A percentile compares a stretch with the other conserved stretches of the same genome.
Evolutionary conservation across 768 basidiomycete genomes (phyloP).

Genomic region (Suillus variegatus): DNA sequence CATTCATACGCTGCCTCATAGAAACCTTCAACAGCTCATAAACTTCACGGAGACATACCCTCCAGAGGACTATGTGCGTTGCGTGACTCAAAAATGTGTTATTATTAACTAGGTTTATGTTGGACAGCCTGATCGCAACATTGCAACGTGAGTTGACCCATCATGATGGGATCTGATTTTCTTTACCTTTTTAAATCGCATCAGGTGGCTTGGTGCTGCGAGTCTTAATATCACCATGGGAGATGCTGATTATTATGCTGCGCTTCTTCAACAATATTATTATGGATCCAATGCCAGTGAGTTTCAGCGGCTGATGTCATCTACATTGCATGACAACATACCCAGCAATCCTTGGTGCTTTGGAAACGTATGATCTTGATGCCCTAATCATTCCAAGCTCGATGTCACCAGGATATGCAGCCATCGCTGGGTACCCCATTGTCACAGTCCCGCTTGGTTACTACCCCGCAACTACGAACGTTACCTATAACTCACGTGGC

Average conservation of each 20-base stretch:
- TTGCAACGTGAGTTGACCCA: not conserved
- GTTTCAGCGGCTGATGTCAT: not conserved
- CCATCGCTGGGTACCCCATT: constrained; percentile 64
- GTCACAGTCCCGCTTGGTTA: constrained; percentile 64
- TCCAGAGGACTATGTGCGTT: constrained; percentile 3
- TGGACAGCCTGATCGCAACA: constrained; percentile 1
- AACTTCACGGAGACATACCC: not conserved
- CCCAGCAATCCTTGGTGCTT: constrained; percentile 52
- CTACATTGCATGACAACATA: not conserved
- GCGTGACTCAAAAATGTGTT: not conserved
- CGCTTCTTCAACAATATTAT: constrained; percentile 1
- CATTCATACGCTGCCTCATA: not conserved
- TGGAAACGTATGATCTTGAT: constrained; percentile 48
- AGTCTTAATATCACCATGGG: constrained; percentile 1
- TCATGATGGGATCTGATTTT: not conserved
- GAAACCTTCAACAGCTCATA: not conserved
- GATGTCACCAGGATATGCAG: constrained; percentile 25
- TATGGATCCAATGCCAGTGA: constrained; percentile 5
- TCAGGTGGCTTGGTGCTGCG: not conserved
- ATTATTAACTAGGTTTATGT: not conserved
- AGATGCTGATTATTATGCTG: not conserved
- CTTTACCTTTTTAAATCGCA: not conserved
- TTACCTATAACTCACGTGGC: not conserved
- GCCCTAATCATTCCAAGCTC: constrained; percentile 49
- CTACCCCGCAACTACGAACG: constrained; percentile 45